Evolutionary conservation across 495 filamentous ascomycete species (phyloP), one percentile per base, ranked within the genome.

Genomic region (Penicillium samsonianum): DNA sequence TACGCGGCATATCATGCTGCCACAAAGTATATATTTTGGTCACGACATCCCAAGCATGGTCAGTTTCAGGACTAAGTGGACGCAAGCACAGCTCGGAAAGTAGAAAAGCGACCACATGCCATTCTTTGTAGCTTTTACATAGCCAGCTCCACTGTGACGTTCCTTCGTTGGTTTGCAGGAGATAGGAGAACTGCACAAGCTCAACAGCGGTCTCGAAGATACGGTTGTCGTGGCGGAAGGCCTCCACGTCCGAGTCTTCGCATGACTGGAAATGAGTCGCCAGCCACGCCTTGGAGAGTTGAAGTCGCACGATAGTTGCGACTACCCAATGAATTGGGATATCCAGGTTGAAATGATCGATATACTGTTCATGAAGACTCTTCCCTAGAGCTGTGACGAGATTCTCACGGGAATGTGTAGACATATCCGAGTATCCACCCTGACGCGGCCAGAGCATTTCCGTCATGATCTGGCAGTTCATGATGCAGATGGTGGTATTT

Each of bases 61-160:
- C 85, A 0, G 87, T 85, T 26, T 85, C 62, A 63, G 82, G 79
- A 20, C 80, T 69, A 19, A 74, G 80, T 16, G 83, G 81, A 37
- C 87, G 81, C 48, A 80, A 73, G 63, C 85, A 84, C 5, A 91
- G 78, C 59, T 94, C 91, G 0, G 87, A 79, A 9, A 95, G 71
- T 14, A 70, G 75, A 58, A 86, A 90, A 6, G 86, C 87, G 5
- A 92, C 78, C 7, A 87, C 86, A 54, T 92, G 85, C 82, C 86
- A 87, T 55, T 92, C 87, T 19, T 84, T 85, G 66, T 91, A 92
- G 6, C 86, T 91, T 69, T 84, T 82, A 72, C 88, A 90, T 7
- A 92, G 78, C 90, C 90, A 94, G 20, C 83, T 80, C 82, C 86
- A 93, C 40, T 84, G 82, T 50, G 79, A 78, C 5, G 79, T 82